These are phyloP conservation scores for Cupressus sempervirens DNA, from an alignment of 75 land plant genomes.

Conservation along the genomic window DNA sequence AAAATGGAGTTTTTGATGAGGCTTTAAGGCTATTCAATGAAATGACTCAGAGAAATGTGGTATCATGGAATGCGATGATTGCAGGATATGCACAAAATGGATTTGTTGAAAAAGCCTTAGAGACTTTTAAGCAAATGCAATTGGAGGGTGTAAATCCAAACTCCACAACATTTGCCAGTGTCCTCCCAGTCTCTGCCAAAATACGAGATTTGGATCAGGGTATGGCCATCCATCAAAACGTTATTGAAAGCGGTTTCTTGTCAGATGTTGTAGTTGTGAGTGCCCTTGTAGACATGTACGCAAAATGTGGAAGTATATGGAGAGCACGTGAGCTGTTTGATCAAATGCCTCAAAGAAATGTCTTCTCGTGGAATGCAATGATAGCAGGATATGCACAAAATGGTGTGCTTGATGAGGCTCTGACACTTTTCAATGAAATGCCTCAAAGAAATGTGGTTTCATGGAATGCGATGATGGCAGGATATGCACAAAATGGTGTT, in stretches of 20 bases:
- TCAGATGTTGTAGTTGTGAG: constrained; percentile 19
- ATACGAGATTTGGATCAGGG: constrained; percentile 27
- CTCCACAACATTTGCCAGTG: constrained; percentile 31
- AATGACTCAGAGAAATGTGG: constrained; percentile 23
- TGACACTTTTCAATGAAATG: constrained; percentile 32
- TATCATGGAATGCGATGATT: constrained; percentile 57
- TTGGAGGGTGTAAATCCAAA: constrained; percentile 11
- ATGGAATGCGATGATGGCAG: constrained; percentile 47
- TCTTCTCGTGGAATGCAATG: constrained; percentile 34
- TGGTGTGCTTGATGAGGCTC: constrained; percentile 30
- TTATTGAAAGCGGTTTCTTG: background rate
- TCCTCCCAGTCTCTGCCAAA: constrained; percentile 32
- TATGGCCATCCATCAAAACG: constrained; percentile 12
- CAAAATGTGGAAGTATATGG: constrained; percentile 29
- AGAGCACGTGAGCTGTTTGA: constrained; percentile 38
- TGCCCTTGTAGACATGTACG: constrained; percentile 37
- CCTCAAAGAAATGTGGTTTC: constrained; percentile 28
- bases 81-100: constrained; percentile 28
- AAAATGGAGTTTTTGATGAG: background rate
- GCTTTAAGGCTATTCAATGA: constrained; percentile 36
- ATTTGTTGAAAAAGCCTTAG: constrained; percentile 29
- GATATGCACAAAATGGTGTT: constrained; percentile 37
- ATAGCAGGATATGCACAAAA: constrained; percentile 31
- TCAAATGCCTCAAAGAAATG: constrained; percentile 20
- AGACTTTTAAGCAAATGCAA: constrained; percentile 34